Conservation (phyloP, 1,139 yeast genomes). For the Candida tetrigidarum region DNA sequence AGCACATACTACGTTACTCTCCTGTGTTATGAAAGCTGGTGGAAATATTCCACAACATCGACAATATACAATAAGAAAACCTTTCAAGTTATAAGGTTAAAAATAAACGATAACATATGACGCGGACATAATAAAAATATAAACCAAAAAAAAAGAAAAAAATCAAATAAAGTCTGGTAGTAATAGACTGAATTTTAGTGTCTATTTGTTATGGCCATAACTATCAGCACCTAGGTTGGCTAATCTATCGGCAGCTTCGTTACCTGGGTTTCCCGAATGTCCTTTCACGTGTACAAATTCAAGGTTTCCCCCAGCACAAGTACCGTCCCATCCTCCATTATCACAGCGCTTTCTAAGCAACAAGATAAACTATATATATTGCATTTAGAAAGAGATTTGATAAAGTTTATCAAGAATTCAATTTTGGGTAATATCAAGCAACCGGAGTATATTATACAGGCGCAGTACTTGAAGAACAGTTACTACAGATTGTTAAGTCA, state of each 20-base stretch:
- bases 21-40: no score
- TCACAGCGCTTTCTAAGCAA: slow-evolving; percentile 46
- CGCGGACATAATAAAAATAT: no score
- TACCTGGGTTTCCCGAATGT: slow-evolving; percentile 71
- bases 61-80: no score
- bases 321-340: slow-evolving; percentile 21
- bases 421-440: slow-evolving; percentile 15
- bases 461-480: slow-evolving; percentile 58
- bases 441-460: slow-evolving; percentile 23
- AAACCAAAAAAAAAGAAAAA: no score
- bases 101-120: no score
- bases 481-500: slow-evolving; percentile 69
- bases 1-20: no score
- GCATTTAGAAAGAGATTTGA: slow-evolving; percentile 52
- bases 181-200: no score
- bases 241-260: slow-evolving; percentile 74
- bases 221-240: slow-evolving; percentile 68
- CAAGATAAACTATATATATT: slow-evolving; percentile 57
- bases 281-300: slow-evolving; percentile 66
- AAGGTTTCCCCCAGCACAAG: not conserved
- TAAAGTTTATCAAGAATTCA: slow-evolving; percentile 36
- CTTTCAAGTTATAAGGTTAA: no score
- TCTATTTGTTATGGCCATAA: slow-evolving; percentile 14
- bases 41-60: no score
- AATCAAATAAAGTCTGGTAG: no score